phyloP scores from a whole-genome alignment of 768 basidiomycete genomes.

The Lepiota subincarnata region DNA sequence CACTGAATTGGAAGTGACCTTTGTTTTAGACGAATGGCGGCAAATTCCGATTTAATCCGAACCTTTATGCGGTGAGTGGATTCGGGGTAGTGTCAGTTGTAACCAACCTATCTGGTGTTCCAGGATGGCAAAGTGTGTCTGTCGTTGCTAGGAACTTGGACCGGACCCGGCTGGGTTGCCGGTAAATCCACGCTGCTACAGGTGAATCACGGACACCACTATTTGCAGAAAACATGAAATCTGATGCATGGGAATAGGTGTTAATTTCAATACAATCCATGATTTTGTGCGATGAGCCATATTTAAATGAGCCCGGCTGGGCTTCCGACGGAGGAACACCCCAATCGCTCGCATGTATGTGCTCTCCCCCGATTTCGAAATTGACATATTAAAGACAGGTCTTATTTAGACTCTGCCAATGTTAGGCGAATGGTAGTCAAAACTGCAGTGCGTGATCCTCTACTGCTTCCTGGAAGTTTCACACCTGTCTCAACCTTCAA shows the following conservation, averaged over 20 bases:
- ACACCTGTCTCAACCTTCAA: conserved; percentile 2
- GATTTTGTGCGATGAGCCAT: conserved; percentile 93
- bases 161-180: conserved; percentile 88
- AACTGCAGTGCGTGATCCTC: conserved; percentile 59
- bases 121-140: conserved; percentile 94
- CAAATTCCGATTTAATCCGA: conserved; percentile 90
- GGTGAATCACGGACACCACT: conserved; percentile 31
- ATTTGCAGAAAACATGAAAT: neutral
- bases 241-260: conserved; percentile 59
- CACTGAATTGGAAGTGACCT: neutral
- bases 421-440: conserved; percentile 89
- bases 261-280: conserved; percentile 95
- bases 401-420: conserved; percentile 75
- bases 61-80: conserved; percentile 76
- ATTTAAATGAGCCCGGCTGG: conserved; percentile 92
- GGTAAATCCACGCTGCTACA: conserved; percentile 89
- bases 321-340: conserved; percentile 68
- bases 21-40: conserved; percentile 72
- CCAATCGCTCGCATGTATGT: conserved; percentile 72
- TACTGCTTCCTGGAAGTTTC: neutral
- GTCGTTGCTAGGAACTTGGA: conserved; percentile 89
- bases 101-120: neutral
- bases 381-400: neutral
- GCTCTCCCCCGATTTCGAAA: neutral
- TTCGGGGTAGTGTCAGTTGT: neutral